Base-by-base conservation (phyloP, 768 basidiomycete species). In the Multifurca ochricompacta region DNA sequence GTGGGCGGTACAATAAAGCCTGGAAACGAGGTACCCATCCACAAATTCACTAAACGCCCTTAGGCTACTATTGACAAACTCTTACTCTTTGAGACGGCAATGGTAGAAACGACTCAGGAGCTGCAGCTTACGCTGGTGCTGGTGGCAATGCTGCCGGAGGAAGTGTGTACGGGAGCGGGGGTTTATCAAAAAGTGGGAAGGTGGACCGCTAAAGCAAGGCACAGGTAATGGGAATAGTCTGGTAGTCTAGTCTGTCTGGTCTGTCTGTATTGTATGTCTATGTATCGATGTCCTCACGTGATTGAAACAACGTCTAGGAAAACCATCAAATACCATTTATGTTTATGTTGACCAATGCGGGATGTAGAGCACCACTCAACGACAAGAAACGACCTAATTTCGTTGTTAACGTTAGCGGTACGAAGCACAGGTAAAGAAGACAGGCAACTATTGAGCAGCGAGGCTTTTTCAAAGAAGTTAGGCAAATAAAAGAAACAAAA, bases 401-500 rank as follows among this genome's bases (percentile, higher is more conserved):
- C 30, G 31, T 56, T 52, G 55, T 36, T 57, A 35, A 52, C 40
- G 50, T 57, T 47, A 57, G 44, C 34, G 25, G 40, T 54, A 54
- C 53, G 47, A 48, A 47, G 36, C 32, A 52, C 19, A 36, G 11
- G 40, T 27, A 51, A 42, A 31, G 18, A 31, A 21, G 47, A 46
- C 43, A 47, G 32, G 19, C 37, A 11, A 42, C 31, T 37, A 51
- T 51, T 23, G 30, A 50, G 40, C 43, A 46, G 49, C 39, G 44
- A 30, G 40, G 34, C 39, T 47, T 57, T 52, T 48, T 25, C 31
- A n/a, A n/a, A 19, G 36, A 45, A 52, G 44, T 55, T 58, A 51
- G 56, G 59, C 54, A 54, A 60, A 60, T 72, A 68, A 75, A 59
- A 70, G 69, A 62, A 75, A 73, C 34, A 75, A 74, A 31, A 53